phyloP scores from a whole-genome alignment of 257 asterid genomes.

The Solanum appendiculatum region DNA sequence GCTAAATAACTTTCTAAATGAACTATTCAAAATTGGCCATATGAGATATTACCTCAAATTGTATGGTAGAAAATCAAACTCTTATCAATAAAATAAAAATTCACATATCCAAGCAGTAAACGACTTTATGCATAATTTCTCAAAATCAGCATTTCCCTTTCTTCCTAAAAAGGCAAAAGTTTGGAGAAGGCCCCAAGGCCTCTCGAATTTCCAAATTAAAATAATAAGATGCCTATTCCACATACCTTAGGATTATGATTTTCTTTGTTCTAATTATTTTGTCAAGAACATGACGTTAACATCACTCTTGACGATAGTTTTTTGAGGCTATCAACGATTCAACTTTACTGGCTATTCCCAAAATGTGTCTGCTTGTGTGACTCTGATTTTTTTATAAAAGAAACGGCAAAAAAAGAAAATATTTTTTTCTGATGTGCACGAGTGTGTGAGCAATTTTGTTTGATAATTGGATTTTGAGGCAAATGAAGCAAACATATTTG shows the following conservation, averaged over 20 bases:
- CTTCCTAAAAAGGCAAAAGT: neutral
- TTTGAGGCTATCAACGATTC: neutral
- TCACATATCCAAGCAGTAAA: accelerated
- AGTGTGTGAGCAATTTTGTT: neutral
- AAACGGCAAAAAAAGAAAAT: neutral
- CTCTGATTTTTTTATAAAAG: neutral
- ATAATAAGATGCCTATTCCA: neutral
- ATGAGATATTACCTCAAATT: neutral
- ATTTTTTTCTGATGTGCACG: neutral
- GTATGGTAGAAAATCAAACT: accelerated
- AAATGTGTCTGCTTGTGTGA: neutral
- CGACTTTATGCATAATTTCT: neutral
- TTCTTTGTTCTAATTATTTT: neutral
- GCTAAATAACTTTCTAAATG: too few species aligned
- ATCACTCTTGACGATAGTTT: neutral
- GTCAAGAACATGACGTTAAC: neutral
- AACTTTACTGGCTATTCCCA: neutral
- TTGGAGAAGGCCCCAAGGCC: neutral
- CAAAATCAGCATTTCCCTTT: neutral
- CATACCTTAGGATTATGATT: neutral
- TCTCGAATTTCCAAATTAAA: neutral
- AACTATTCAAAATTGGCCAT: too few species aligned
- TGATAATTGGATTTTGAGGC: neutral
- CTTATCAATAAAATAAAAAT: too few species aligned
- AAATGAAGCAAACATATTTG: neutral